These are phyloP conservation scores for Fusarium udum DNA, from an alignment of 2,329 filamentous ascomycete species.

Conservation along the genomic window DNA sequence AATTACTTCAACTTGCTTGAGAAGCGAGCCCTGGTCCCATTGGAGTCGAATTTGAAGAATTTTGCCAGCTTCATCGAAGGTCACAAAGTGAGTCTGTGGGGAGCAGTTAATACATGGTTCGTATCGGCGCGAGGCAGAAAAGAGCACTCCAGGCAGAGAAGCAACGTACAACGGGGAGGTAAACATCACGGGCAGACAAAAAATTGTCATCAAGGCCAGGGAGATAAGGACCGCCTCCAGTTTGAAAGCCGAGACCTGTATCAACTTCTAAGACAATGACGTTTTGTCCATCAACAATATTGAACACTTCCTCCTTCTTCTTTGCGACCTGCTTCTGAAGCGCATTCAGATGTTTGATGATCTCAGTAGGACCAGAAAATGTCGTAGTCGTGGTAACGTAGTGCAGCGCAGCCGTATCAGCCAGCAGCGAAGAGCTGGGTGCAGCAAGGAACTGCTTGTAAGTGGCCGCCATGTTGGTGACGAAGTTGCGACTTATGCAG, in stretches of 20 bases:
- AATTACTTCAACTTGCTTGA: conserved; percentile 95
- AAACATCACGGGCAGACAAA: conserved; percentile 80
- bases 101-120: conserved; percentile 16
- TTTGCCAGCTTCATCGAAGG: conserved; percentile 78
- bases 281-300: conserved; percentile 75
- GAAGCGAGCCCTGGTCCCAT: conserved; percentile 93
- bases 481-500: conserved; percentile 25
- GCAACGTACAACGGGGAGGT: conserved; percentile 79
- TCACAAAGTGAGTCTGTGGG: conserved; percentile 83
- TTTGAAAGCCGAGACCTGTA: conserved; percentile 82
- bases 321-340: conserved; percentile 81
- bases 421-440: conserved; percentile 70
- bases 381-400: conserved; percentile 90
- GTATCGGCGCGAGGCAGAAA: not conserved
- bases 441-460: conserved; percentile 79
- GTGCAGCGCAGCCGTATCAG: conserved; percentile 75
- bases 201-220: conserved; percentile 95
- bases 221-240: conserved; percentile 84
- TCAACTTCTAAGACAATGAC: conserved; percentile 85
- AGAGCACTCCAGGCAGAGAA: not conserved
- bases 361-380: conserved; percentile 74
- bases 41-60: conserved; percentile 88
- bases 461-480: conserved; percentile 54
- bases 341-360: conserved; percentile 82
- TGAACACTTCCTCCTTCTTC: conserved; percentile 81